These are phyloP conservation scores for Phytopythium helicoides DNA, from an alignment of 352 stramenopile species.

Conservation along the genomic window DNA sequence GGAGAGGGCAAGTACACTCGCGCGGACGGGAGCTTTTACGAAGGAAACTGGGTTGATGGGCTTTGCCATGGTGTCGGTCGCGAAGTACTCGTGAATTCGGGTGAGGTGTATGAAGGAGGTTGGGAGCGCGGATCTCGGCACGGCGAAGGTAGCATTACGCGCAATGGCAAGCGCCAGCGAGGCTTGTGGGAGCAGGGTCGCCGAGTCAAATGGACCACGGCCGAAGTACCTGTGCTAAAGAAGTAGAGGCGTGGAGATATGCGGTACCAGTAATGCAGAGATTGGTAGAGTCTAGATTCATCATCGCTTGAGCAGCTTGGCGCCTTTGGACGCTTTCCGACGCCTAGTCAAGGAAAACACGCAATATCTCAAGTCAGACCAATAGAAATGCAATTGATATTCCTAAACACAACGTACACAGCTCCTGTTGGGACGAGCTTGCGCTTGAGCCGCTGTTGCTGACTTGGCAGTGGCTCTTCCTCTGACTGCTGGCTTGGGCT, in stretches of 20 bases:
- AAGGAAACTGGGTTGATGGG: constrained; percentile 61
- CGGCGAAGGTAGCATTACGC: constrained; percentile 50
- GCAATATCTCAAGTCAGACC: neutral
- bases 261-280: neutral
- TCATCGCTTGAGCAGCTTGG: constrained; percentile 56
- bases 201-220: constrained; percentile 65
- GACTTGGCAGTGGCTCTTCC: neutral
- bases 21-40: constrained; percentile 58
- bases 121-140: constrained; percentile 57
- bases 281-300: too few species aligned
- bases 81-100: constrained; percentile 31
- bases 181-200: constrained; percentile 60
- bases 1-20: constrained; percentile 66
- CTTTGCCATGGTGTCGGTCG: constrained; percentile 55
- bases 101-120: constrained; percentile 59
- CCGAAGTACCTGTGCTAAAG: constrained; percentile 41
- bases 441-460: constrained; percentile 33
- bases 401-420: constrained; percentile 29
- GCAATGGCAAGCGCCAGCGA: constrained; percentile 35
- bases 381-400: too few species aligned
- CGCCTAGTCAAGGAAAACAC: constrained; percentile 22
- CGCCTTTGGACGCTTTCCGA: constrained; percentile 43
- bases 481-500: too few species aligned
- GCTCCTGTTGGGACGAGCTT: constrained; percentile 44
- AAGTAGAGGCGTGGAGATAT: constrained; percentile 4